Evolutionary conservation across 2,329 filamentous ascomycete species (phyloP).

Genomic region (Thielaviopsis euricoi): DNA sequence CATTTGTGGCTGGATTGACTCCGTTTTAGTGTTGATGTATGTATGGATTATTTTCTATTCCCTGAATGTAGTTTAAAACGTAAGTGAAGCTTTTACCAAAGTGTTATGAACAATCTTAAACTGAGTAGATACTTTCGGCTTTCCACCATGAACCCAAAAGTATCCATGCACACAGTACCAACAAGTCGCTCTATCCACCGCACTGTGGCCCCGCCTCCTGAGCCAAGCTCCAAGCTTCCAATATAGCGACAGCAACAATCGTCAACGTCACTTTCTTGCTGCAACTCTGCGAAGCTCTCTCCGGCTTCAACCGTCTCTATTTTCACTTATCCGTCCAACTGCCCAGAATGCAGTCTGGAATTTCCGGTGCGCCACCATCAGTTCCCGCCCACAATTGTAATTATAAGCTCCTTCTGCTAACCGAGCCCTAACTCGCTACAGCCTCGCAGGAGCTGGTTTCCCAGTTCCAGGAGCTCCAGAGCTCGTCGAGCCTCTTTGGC

Average conservation of each 20-base stretch:
- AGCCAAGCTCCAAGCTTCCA: conserved; percentile 9
- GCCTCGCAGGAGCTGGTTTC: conserved; percentile 63
- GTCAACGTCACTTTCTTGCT: neutral
- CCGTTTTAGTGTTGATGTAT: no score
- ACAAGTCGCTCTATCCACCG: neutral
- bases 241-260: neutral
- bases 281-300: neutral
- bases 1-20: no score
- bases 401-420: neutral
- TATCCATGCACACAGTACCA: conserved; percentile 4
- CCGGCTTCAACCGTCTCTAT: neutral
- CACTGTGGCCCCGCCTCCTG: conserved; percentile 4
- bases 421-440: no score
- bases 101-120: neutral
- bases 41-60: neutral
- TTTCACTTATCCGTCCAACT: neutral
- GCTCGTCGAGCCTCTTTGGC: conserved; percentile 44
- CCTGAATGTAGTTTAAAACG: no score
- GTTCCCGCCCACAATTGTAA: neutral
- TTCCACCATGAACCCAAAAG: neutral
- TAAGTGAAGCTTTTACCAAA: neutral
- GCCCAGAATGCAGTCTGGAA: conserved; percentile 56
- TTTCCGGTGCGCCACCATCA: conserved; percentile 38
- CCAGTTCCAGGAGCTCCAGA: conserved; percentile 55
- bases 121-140: neutral